Evolutionary conservation across 1,139 yeast species (phyloP).

Genomic region (Lodderomyces pseudojiufengensis): DNA sequence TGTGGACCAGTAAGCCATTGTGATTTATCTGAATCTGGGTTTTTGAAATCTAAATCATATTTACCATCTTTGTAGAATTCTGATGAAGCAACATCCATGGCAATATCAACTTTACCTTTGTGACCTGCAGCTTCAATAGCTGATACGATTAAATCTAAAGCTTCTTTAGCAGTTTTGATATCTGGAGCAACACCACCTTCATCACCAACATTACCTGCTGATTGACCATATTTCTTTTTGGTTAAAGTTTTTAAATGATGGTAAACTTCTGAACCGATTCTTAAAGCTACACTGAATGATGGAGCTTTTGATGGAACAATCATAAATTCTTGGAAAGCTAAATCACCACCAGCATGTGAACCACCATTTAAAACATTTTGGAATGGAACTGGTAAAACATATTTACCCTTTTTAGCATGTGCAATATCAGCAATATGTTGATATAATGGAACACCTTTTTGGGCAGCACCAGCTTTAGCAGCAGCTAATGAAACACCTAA

Average conservation of each 20-base stretch:
- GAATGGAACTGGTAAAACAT: constrained; percentile 92
- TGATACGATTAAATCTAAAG: constrained; percentile 82
- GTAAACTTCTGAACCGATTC: constrained; percentile 96
- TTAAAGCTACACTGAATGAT: constrained; percentile 86
- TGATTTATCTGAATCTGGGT: constrained; percentile 82
- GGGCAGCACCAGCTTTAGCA: constrained; percentile 95
- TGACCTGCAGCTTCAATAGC: constrained; percentile 92
- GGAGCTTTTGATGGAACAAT: constrained; percentile 89
- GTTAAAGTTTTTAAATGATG: constrained; percentile 88
- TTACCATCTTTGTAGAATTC: constrained; percentile 94
- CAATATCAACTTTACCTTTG: constrained; percentile 85
- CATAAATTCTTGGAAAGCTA: constrained; percentile 99
- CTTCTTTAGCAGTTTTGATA: constrained; percentile 89
- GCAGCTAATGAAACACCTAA: constrained; percentile 92
- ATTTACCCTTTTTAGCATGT: constrained; percentile 54
- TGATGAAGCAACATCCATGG: constrained; percentile 93
- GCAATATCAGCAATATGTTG: constrained; percentile 76
- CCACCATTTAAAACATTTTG: constrained; percentile 98
- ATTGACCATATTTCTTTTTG: constrained; percentile 89
- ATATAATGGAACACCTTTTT: constrained; percentile 82
- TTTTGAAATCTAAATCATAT: constrained; percentile 97
- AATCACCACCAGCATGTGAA: constrained; percentile 98
- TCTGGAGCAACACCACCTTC: constrained; percentile 99
- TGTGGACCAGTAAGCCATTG: constrained; percentile 87
- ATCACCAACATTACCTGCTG: constrained; percentile 99